A percentile compares a stretch with the other conserved stretches of the same genome.
phyloP scores from a whole-genome alignment of 208 protist species.

The Porcisia deanei region DNA sequence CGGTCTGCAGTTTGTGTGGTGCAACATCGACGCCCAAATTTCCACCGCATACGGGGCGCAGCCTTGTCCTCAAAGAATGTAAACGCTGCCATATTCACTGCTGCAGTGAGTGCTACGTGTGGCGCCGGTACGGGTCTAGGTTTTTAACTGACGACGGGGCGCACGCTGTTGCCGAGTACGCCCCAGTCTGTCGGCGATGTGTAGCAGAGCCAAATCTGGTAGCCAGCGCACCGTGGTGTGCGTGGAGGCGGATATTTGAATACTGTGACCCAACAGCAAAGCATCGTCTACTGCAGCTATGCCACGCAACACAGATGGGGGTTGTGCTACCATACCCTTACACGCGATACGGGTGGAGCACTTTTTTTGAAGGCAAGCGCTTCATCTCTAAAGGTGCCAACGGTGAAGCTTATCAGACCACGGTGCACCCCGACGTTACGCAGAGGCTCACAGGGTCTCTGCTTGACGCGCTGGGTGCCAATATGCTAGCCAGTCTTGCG shows the following conservation, averaged over 20 bases:
- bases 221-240: slow-evolving; percentile 14
- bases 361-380: slow-evolving; percentile 44
- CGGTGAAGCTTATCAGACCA: slow-evolving; percentile 43
- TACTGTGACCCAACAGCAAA: slow-evolving; percentile 32
- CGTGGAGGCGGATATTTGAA: slow-evolving; percentile 40
- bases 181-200: slow-evolving; percentile 29
- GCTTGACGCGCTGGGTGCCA: slow-evolving; percentile 4
- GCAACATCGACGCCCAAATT: background rate
- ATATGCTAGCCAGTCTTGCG: slow-evolving; percentile 12
- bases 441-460: background rate
- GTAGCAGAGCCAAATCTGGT: slow-evolving; percentile 34
- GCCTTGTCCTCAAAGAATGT: slow-evolving; percentile 3
- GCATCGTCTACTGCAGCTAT: slow-evolving; percentile 42
- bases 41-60: background rate
- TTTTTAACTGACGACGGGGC: slow-evolving; percentile 18
- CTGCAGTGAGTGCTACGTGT: slow-evolving; percentile 27
- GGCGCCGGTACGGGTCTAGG: slow-evolving; percentile 25
- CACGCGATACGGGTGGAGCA: slow-evolving; percentile 40
- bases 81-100: slow-evolving; percentile 28
- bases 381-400: slow-evolving; percentile 52
- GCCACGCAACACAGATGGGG: slow-evolving; percentile 44
- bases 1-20: slow-evolving; percentile 18
- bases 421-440: slow-evolving; percentile 26
- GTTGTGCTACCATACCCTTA: slow-evolving; percentile 45
- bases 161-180: slow-evolving; percentile 14